Base-by-base conservation (phyloP, 2,329 filamentous ascomycete species). In the Lachnellula subtilissima region DNA sequence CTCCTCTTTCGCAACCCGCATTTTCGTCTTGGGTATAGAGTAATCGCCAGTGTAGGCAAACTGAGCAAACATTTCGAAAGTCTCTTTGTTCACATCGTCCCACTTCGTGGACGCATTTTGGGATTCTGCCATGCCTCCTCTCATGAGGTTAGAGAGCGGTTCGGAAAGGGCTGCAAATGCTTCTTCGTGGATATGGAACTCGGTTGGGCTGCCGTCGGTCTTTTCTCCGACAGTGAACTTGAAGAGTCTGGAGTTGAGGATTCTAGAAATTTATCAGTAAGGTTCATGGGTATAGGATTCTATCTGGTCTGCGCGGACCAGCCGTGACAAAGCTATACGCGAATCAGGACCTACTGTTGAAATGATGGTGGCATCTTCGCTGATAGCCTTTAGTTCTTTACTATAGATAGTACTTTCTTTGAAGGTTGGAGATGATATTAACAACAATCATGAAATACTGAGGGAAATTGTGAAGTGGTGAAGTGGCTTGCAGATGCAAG, bases 11-110 rank as follows among this genome's bases (percentile, higher is more conserved):
- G 22, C 12, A 19, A 5, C 51, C 35, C 59, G 43, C 37, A 47
- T 32, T 40, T 43, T n/a, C 36, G 47, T 40, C 42, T 56, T 48
- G 3, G 61, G 57, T 12, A 65, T 50, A 5, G 56, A 53, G 39
- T 65, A 65, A 40, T 65, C 62, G 5, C 59, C 59, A 5, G 55
- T 63, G 52, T 64, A 64, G 22, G 62, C 64, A 52, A 64, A 62
- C 37, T 65, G 61, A 32, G 46, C 45, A 28, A 65, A 63, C 12
- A 56, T 52, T 49, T 57, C 58, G 43, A 64, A 65, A 1, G 62
- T 62, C 12, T 61, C 54, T 48, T 58, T 61, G 49, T 53, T 53
- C 6, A 64, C 55, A 36, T 64, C 52, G 2, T 50, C 32, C 62
- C 56, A 65, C 42, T 32, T 56, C 4, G 54, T 48, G 22, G 48